phyloP scores from a whole-genome alignment of 306 rosid genomes.

The Dryas alaskensis region DNA sequence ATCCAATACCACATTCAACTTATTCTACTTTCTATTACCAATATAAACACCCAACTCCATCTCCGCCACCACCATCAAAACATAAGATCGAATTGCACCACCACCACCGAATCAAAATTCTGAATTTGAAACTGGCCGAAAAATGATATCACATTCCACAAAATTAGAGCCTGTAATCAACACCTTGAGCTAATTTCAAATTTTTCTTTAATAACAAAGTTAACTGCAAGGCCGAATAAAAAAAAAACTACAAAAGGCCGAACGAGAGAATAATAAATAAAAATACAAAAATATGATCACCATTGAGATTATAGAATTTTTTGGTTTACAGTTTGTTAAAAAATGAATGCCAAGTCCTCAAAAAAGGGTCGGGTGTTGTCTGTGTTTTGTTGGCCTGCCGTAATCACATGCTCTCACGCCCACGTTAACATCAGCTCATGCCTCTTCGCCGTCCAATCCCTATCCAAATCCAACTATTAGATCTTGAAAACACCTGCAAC shows the following conservation, averaged over 20 bases:
- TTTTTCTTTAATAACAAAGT: neutral
- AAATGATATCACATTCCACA: neutral
- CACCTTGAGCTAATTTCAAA: neutral
- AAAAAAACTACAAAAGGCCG: too few relatives aligned
- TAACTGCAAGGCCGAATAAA: neutral
- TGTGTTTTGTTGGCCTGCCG: neutral
- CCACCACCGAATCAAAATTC: too few relatives aligned
- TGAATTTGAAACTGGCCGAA: neutral
- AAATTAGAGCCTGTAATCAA: too few relatives aligned
- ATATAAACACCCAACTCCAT: too few relatives aligned
- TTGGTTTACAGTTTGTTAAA: conserved; percentile 33
- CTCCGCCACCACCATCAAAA: too few relatives aligned
- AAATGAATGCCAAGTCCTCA: neutral
- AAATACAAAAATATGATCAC: neutral
- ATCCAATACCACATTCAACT: too few relatives aligned
- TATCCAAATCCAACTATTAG: neutral
- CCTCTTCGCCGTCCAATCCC: neutral
- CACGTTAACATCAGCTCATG: conserved; percentile 8
- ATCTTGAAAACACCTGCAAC: neutral
- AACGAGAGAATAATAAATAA: neutral
- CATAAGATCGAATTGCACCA: too few relatives aligned
- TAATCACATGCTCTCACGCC: conserved; percentile 28
- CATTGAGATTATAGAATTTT: conserved; percentile 5
- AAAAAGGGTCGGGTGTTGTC: too few relatives aligned
- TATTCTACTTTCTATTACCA: too few relatives aligned